Base-by-base conservation (phyloP, 2,329 filamentous ascomycete genomes). In the Diaporthe velutina region DNA sequence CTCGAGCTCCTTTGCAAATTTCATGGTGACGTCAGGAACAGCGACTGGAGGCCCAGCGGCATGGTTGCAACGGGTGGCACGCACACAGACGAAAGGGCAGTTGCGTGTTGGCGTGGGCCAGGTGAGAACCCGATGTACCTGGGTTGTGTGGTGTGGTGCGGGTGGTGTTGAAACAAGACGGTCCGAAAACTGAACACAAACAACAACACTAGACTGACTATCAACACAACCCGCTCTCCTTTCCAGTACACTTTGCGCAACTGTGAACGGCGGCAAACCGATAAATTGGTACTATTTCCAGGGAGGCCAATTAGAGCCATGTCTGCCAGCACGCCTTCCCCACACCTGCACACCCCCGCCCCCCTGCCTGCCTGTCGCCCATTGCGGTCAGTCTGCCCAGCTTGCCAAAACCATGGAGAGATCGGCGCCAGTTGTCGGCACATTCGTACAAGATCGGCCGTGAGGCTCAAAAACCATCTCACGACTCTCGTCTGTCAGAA, bases 1-100 rank as follows among this genome's bases (percentile, higher is more conserved):
- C 82, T 98, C 95, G 77, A 98, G 89, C 85, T 98, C 95, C 82
- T 93, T 93, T 73, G 89, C 90, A 79, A 92, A 92, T 83, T 92
- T 93, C 90, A 92, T 92, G 17, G 61, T 76, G 84, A 82, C 83
- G 82, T 82, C 81, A 76, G 61, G 60, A 45, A 33, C 57, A 58
- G 57, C 35, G 45, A n/a, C 70, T 55, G n/a, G 48, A 40, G 64
- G 64, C 12, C 10, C 33, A 54, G 64, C 64, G 48, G 64, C 57
- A 48, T 58, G 58, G 22, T 67, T 45, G 58, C 60, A 54, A 12
- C 22, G 38, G 19, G 45, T 58, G 50, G 61, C 40, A 52, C 48
- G 30, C 54, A 73, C 40, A 38, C 73, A 74, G 42, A 61, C 66
- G 35, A 50, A 42, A 58, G 30, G 30, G 50, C 50, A 55, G 50